Evolutionary conservation across 148 eudicot genomes (phyloP).

Genomic region (Rhododendron kiyosumense): DNA sequence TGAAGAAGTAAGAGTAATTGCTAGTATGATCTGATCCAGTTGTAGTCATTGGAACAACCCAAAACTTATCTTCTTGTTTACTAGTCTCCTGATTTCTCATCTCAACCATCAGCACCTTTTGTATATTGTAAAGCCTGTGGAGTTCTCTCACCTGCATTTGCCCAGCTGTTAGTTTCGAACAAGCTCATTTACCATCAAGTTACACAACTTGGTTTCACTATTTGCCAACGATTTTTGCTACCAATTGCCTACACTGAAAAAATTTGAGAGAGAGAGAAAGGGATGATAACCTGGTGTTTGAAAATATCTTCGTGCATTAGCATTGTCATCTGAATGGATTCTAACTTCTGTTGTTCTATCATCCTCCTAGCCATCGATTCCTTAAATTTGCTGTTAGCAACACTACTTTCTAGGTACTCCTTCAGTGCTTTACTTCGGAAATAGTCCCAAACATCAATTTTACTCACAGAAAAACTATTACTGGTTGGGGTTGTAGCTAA

Average conservation of each 20-base stretch:
- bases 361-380: slow-evolving; percentile 20
- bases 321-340: slow-evolving; percentile 47
- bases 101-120: neutral
- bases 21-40: neutral
- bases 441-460: slow-evolving; percentile 13
- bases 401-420: neutral
- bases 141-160: neutral
- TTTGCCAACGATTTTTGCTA: neutral
- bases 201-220: neutral
- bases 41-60: neutral
- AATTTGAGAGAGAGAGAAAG: neutral
- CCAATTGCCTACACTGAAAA: neutral
- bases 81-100: neutral
- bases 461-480: slow-evolving; percentile 5
- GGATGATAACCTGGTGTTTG: slow-evolving; percentile 44
- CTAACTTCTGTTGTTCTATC: slow-evolving; percentile 23
- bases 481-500: slow-evolving; percentile 17
- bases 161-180: neutral
- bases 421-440: neutral
- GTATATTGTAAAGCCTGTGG: neutral
- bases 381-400: neutral
- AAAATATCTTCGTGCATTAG: slow-evolving; percentile 43
- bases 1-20: neutral
- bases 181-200: neutral
- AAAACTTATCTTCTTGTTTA: neutral